A percentile compares a stretch with the other conserved stretches of the same genome.
phyloP scores from a whole-genome alignment of 306 rosid genomes.

The Corylus avellana region DNA sequence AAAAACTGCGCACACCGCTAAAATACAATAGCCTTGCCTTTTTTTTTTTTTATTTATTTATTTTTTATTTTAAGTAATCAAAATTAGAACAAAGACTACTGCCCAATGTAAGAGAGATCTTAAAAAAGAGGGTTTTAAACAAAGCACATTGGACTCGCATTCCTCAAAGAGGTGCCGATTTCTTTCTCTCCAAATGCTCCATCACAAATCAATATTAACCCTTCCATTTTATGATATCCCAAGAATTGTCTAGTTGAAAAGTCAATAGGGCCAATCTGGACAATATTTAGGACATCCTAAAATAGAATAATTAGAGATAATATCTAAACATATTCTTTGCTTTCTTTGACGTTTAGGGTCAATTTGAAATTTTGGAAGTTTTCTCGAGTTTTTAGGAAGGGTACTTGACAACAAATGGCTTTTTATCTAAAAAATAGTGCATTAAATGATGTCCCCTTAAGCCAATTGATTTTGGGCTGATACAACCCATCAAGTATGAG shows the following conservation, averaged over 20 bases:
- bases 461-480: background rate
- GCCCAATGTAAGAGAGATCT: no score
- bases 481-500: background rate
- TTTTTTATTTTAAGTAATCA: no score
- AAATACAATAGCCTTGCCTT: no score
- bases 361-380: background rate
- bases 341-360: background rate
- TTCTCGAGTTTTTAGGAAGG: background rate
- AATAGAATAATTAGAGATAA: background rate
- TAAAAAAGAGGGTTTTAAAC: no score
- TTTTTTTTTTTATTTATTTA: no score
- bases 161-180: no score
- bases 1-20: no score
- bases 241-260: background rate
- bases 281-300: no score
- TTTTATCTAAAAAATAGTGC: background rate
- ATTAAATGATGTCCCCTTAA: background rate
- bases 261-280: background rate
- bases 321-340: background rate
- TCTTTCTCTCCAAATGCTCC: no score
- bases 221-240: background rate
- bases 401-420: background rate
- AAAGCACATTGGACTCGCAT: no score
- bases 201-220: no score
- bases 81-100: no score